Evolutionary conservation across 768 basidiomycete species (phyloP), one percentile per base, ranked within the genome.

Genomic region (Lentinula sp.): DNA sequence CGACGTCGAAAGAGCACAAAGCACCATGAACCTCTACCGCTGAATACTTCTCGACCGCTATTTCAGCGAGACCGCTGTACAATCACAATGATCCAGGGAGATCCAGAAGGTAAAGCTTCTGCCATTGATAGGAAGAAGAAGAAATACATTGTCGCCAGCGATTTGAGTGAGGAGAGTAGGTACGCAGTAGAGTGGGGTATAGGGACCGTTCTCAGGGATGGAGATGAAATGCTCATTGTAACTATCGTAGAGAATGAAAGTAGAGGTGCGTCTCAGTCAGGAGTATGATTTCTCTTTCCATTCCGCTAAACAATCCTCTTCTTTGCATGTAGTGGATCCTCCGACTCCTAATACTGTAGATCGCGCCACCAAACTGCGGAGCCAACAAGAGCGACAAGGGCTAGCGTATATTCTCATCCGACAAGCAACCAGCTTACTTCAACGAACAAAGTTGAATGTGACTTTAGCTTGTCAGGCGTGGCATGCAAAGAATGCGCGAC

Each of bases 181-280:
- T 99, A 95, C 72, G 97, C 97, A 0, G 85, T 98, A 5, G 95
- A 98, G 72, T 99, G 96, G 97, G 93, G 91, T 9, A 95, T 98
- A 59, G 96, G 95, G 2, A 98, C 96, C 0, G 96, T 98, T 2
- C 76, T 97, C 62, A 77, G 95, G 63, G 95, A 98, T 73, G 96
- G 96, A 2, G 97, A 99, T 67, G 91, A 95, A 73, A 77, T 94
- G 87, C 80, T 95, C 62, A 80, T 98, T 62, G 90, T 97, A 0
- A 93, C 88, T 2, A 89, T 98, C 1, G 86, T 91, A 53, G 97
- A 99, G 73, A 95, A 93, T 65, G 97, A 98, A 65, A 78, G 78
- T 49, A 98, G 95, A 77, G 81, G 94, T 92, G 65, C 61, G 84
- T 70, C 31, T 11, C 39, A 39, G 18, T 55, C 40, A 34, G 51